phyloP scores from a whole-genome alignment of 352 stramenopile genomes.

The Globisporangium cylindrosporum region DNA sequence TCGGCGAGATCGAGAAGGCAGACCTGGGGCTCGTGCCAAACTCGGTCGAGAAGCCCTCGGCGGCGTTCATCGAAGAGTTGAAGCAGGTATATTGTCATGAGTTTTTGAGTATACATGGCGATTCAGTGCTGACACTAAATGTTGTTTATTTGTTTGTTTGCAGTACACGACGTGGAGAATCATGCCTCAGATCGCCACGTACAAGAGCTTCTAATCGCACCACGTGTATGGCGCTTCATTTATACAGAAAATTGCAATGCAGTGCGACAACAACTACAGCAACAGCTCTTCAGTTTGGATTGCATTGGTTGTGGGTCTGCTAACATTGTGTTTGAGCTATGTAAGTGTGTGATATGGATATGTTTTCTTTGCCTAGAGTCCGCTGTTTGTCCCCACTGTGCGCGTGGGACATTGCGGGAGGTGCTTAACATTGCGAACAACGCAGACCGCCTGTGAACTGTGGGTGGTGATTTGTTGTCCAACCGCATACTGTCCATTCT shows the following conservation, averaged over 20 bases:
- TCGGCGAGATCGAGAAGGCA: conserved; percentile 74
- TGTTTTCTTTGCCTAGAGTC: conserved; percentile 17
- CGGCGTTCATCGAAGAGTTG: conserved; percentile 73
- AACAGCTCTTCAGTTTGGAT: not conserved
- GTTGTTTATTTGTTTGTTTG: not conserved
- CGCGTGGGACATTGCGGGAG: conserved; percentile 54
- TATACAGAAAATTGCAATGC: not conserved
- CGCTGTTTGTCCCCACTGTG: conserved; percentile 41
- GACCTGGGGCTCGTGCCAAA: conserved; percentile 56
- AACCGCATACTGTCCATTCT: conserved; percentile 36
- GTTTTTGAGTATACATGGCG: no score
- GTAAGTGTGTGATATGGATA: not conserved
- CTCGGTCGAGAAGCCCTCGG: conserved; percentile 46
- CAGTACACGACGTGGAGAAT: conserved; percentile 83
- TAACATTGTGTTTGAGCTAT: not conserved
- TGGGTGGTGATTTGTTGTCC: conserved; percentile 39
- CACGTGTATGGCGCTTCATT: not conserved
- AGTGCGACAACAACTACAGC: not conserved
- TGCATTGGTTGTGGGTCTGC: not conserved
- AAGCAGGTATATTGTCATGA: conserved; percentile 39
- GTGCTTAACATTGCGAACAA: conserved; percentile 37
- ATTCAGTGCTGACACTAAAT: not conserved
- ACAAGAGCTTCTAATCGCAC: conserved; percentile 72
- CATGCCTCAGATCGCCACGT: conserved; percentile 54
- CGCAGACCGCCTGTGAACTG: conserved; percentile 37